Base-by-base conservation (phyloP, 257 asterid genomes). In the Penstemon davidsonii region DNA sequence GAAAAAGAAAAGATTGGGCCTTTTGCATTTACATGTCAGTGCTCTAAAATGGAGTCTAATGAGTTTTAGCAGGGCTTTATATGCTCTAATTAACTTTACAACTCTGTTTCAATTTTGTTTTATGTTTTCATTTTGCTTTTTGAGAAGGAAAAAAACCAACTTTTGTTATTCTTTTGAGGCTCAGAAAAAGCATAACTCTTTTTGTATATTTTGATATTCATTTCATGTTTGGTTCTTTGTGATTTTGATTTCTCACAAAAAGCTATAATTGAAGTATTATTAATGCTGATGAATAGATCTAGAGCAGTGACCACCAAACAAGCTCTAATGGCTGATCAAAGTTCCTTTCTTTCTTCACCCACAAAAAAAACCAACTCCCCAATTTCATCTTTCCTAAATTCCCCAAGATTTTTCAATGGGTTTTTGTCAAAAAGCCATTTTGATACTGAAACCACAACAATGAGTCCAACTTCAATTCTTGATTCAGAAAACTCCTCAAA, bases 381-480 rank as follows among this genome's bases (percentile, higher is more conserved):
- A 8, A 65, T 83, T 37, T 81, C 96, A 60, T 84, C 91, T 40
- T 83, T 84, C 61, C 74, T 92, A 68, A 75, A 76, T 63, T 86
- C 98, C 3, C 96, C 97, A 41, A 83, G 90, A 7, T 68, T 88
- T 60, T 81, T 90, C 75, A 80, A 73, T 77, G 91, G 88, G 2
- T 75, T 87, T 38, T 78, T 87, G 70, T n/a, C 82, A 0, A 84
- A 85, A 73, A 74, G 54, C 11, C 53, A 66, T 7, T 66, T 78
- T 12, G 92, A 86, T 8, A 37, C 80, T 2, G 86, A 76, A 6
- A 44, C n/a, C 53, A 55, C 18, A 9, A 70, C 72, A n/a, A 69
- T 66, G 74, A 84, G 86, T n/a, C 96, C 98, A 54, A 90, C 89
- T 54, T 86, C 95, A 44, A 85, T 86, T 78, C 94, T 86, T 76